Evolutionary conservation across 306 rosid genomes (phyloP), one percentile per base, ranked within the genome.

Genomic region (Malus fusca): DNA sequence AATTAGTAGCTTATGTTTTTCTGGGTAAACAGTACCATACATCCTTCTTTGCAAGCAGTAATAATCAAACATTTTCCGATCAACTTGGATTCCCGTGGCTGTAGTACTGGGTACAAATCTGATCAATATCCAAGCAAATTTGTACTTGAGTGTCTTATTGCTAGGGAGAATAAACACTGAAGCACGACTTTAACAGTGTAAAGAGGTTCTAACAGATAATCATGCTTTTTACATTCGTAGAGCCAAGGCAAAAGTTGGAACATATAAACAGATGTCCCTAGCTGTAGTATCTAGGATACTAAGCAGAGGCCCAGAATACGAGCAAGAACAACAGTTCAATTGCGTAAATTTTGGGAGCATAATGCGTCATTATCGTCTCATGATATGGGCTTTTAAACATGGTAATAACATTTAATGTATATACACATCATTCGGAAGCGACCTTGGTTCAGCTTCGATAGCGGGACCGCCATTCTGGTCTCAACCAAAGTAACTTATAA

Each of bases 381-480:
- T 69, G 46, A 74, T 75, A 86, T 66, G 79, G 44, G 73, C 85
- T 77, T 63, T 61, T 31, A 61, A 85, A 79, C 82, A 71, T 68
- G 42, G 56, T 37, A 53, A 66, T 81, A 68, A 51, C 69, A 66
- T 75, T 75, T 82, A 75, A 72, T 53, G 75, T 88, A 82, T 84
- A 80, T 83, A 84, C 80, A 82, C 67, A 30, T 77, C 88, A 55
- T 81, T 78, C 87, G 85, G 73, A 78, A 83, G 23, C 35, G 69
- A 74, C 80, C 90, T 66, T 60, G 86, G 87, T 82, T 88, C 82
- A 70, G 73, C 84, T 74, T 74, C 76, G 40, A 58, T 65, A 82
- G 75, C 81, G 62, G 63, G 22, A 58, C 64, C 64, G 30, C 55
- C 26, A 56, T 62, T 14, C 35, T 28, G 11, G 28, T 62, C 66